These are phyloP conservation scores for Pittosporum tobira DNA, from an alignment of 129 eudicot species.

Conservation along the genomic window DNA sequence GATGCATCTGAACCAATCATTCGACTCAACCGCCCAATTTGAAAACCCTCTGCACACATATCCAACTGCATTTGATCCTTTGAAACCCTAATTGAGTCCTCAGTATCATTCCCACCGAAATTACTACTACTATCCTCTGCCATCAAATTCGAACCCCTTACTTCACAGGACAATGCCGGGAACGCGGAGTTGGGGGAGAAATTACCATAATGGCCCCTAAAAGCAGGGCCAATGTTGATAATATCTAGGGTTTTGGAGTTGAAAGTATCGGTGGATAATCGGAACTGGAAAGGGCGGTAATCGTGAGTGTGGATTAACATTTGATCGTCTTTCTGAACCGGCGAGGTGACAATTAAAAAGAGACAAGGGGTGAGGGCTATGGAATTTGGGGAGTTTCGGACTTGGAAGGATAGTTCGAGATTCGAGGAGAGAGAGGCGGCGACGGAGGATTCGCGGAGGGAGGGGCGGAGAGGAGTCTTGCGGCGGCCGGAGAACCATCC, in stretches of 20 bases:
- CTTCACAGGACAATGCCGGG: conserved; percentile 42
- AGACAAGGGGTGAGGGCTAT: conserved; percentile 31
- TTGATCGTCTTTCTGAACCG: conserved; percentile 42
- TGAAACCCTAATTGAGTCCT: conserved; percentile 2
- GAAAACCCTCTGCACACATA: conserved; percentile 47
- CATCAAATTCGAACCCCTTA: conserved; percentile 38
- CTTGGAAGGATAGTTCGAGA: conserved; percentile 18
- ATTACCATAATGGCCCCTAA: conserved; percentile 59
- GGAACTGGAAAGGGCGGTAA: conserved; percentile 50
- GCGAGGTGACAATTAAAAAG: conserved; percentile 66
- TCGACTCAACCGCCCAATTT: conserved; percentile 44
- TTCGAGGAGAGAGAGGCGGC: conserved; percentile 36
- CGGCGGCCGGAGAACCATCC: conserved; percentile 94
- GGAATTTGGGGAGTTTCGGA: conserved; percentile 24
- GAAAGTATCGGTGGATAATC: conserved; percentile 22
- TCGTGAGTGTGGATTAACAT: conserved; percentile 72
- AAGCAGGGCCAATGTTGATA: conserved; percentile 75
- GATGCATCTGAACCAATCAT: conserved; percentile 54
- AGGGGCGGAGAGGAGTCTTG: conserved; percentile 69
- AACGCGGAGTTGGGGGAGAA: conserved; percentile 50
- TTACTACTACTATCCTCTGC: conserved; percentile 42
- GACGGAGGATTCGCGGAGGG: conserved; percentile 46
- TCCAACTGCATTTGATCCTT: conserved; percentile 43
- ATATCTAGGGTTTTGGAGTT: conserved; percentile 49
- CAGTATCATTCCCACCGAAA: conserved; percentile 21